phyloP scores from a whole-genome alignment of 2,329 filamentous ascomycete genomes.

The Sarocladium kiliense region DNA sequence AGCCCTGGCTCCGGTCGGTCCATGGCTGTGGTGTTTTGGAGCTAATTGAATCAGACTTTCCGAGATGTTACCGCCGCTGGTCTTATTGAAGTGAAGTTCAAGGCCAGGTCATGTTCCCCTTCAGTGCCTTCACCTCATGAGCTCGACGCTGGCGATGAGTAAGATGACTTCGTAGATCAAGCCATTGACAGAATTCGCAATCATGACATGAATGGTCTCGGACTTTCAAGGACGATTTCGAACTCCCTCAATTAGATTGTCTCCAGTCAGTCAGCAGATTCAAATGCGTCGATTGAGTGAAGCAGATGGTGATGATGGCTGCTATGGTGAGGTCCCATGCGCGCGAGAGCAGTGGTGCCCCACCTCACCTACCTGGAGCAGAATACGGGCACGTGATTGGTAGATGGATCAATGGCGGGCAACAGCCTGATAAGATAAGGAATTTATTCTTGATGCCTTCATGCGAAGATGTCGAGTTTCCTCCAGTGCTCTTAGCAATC shows the following conservation, averaged over 20 bases:
- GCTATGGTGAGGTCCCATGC: neutral
- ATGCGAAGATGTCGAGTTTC: too few species aligned
- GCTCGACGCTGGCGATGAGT: neutral
- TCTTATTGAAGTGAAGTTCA: neutral
- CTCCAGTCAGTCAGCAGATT: too few species aligned
- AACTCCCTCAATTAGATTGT: too few species aligned
- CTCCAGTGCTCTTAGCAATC: neutral
- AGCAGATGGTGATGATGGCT: neutral
- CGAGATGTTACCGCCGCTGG: neutral
- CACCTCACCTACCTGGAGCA: neutral
- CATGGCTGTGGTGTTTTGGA: constrained; percentile 28
- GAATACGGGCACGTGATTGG: constrained; percentile 1
- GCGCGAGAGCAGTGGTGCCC: neutral
- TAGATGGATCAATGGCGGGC: neutral
- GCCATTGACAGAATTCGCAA: neutral
- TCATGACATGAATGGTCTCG: too few species aligned
- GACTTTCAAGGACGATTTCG: too few species aligned
- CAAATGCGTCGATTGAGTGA: neutral
- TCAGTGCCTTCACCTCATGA: neutral
- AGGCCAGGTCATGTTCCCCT: neutral
- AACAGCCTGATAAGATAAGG: constrained; percentile 19
- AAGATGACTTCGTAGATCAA: neutral
- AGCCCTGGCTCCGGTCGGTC: constrained; percentile 58
- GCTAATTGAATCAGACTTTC: neutral
- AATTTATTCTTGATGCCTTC: constrained; percentile 4